Base-by-base conservation (phyloP, 192 early-diverging fungal species). In the Coemansia sp. region DNA sequence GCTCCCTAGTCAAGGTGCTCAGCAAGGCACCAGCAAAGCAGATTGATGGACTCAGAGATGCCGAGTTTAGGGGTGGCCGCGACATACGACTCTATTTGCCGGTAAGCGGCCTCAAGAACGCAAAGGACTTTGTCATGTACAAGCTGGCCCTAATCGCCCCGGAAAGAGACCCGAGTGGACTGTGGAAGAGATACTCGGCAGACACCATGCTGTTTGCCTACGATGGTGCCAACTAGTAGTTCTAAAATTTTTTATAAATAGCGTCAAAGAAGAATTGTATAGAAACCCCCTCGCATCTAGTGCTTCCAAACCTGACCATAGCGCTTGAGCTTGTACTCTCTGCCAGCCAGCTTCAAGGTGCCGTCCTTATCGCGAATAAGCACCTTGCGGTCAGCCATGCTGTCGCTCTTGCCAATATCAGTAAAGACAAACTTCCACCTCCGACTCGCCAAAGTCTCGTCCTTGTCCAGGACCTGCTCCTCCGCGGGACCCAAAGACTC, bases 321-420 rank as follows among this genome's bases (percentile, higher is more conserved):
- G 61, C 70, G 65, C 68, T 82, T 77, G 56, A 77, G 70, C 75
- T 82, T 82, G 52, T 76, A 76, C 11, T 76, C 79, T 56, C 74
- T 69, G 33, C 69, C 69, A 20, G 79, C 79, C 52, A 71, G 65
- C 43, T 87, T 82, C 38, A 90, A 75, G 2, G 72, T 71, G 5
- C 89, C 89, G 43, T 87, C 82, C 63, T 61, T 73, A n/a, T 87
- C 83, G 41, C 89, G 84, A 37, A 90, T 70, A 57, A 85, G 66
- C 37, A 90, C 68, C 12, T 75, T 34, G 50, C 82, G 82, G 61
- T 86, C 83, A 72, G 76, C 72, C 64, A 75, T 77, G 36, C 79
- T 76, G 60, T 59, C 64, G 16, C 64, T 61, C 47, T 79, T 81
- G 45, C 79, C 61, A 26, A 79, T 82, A 62, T 90, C 89, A 16